Evolutionary conservation across 2,329 filamentous ascomycete genomes (phyloP).

Genomic region (Sporothrix pallida): DNA sequence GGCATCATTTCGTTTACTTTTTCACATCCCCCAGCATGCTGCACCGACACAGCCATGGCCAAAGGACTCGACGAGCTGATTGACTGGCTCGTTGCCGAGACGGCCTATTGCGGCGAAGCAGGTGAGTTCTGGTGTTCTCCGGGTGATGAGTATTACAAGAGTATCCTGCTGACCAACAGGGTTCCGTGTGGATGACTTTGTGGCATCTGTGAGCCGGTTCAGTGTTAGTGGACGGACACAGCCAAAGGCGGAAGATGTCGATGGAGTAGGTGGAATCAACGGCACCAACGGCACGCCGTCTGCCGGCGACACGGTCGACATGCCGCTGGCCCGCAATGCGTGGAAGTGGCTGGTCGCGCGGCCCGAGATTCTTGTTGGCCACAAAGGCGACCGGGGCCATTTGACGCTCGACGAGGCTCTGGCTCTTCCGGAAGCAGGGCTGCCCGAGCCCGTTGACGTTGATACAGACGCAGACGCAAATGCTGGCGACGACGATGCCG

Average conservation of each 20-base stretch:
- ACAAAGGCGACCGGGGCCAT: conserved; percentile 46
- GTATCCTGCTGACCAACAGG: conserved; percentile 30
- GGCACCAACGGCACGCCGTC: background rate
- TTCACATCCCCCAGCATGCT: conserved; percentile 25
- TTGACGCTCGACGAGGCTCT: conserved; percentile 51
- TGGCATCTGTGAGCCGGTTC: conserved; percentile 38
- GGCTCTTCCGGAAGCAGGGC: conserved; percentile 45
- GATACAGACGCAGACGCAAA: background rate
- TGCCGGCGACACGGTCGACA: conserved; percentile 1
- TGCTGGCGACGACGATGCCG: background rate
- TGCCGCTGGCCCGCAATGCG: conserved; percentile 48
- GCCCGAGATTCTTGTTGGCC: conserved; percentile 50
- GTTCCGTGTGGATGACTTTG: conserved; percentile 38
- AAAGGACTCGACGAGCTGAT: conserved; percentile 53
- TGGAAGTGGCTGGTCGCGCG: conserved; percentile 51
- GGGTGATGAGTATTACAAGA: too few species aligned
- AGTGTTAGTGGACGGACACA: conserved; percentile 30
- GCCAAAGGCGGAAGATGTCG: background rate
- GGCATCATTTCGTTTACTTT: background rate
- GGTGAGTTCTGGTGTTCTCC: conserved; percentile 44
- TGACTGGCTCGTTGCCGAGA: conserved; percentile 52
- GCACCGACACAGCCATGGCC: conserved; percentile 41
- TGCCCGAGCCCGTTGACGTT: background rate
- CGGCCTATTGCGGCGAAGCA: conserved; percentile 51
- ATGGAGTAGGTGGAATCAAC: background rate